Base-by-base conservation (phyloP, 805 yeast genomes). In the Wickerhamiella australiensis region DNA sequence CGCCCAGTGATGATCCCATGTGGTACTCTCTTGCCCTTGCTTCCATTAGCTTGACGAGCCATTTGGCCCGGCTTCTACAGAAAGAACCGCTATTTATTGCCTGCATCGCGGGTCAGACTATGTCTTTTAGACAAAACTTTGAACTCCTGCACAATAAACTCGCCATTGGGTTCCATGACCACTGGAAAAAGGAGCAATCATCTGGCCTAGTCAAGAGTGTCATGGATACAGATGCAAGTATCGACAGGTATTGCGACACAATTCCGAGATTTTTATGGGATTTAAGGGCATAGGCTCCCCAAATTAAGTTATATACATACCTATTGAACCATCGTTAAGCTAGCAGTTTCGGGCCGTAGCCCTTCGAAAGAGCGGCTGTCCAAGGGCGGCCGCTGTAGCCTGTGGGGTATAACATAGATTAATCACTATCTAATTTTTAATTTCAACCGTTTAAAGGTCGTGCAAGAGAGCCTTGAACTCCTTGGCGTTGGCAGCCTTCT, bases 401-500 rank as follows among this genome's bases (percentile, higher is more conserved):
- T n/a, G n/a, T 9, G 20, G 38, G 38, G 38, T 33, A 33, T 33
- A 11, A 33, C 3, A 33, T 4, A 33, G 15, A 31, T 31, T 33
- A 33, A 33, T 33, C 15, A 33, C 38, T 33, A 33, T 33, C 38
- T 33, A 33, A 29, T 29, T 17, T 15, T 33, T 15, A 33, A 15
- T 18, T 15, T 33, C n/a, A 21, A 38, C 27, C 23, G 40, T 47
- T 59, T 64, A 64, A 59, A 59, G 55, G 54, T 62, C 64, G 58
- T 61, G 56, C 47, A 65, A 53, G 31, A 63, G 58, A 49, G 55
- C 47, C 55, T 47, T 49, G 62, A 61, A 62, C 47, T 56, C 57
- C 64, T 62, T 59, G 52, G 64, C 50, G 49, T 61, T 47, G 59
- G 56, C 59, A 57, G 60, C 56, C 64, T 76, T 75, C 66, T 74